phyloP scores from a whole-genome alignment of 768 basidiomycete genomes.

The Agrocybe chaxingu region DNA sequence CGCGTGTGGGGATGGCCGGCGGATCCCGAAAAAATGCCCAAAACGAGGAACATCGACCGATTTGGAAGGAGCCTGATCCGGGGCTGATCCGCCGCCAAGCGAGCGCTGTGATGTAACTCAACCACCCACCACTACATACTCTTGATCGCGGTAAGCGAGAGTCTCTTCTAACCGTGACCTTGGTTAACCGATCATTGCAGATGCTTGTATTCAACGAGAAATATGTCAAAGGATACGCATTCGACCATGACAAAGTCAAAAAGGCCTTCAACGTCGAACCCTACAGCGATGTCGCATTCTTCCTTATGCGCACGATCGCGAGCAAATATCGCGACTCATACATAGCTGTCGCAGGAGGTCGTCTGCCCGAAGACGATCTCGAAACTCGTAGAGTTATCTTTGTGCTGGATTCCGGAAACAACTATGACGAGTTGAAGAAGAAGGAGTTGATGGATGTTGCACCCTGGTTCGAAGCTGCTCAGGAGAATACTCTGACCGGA shows the following conservation, averaged over 20 bases:
- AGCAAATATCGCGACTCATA: not conserved
- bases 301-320: not conserved
- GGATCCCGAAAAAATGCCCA: too few relatives aligned
- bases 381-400: conserved; percentile 2
- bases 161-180: not conserved
- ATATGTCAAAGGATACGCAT: conserved; percentile 4
- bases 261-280: not conserved
- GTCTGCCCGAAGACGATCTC: conserved; percentile 3
- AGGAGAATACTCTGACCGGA: conserved; percentile 3
- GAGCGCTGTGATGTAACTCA: too few relatives aligned
- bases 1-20: too few relatives aligned
- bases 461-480: not conserved
- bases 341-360: not conserved
- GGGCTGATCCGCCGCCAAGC: too few relatives aligned
- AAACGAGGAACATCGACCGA: too few relatives aligned
- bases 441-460: conserved; percentile 5
- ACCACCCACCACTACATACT: too few relatives aligned
- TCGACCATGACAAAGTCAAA: conserved; percentile 3
- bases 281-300: not conserved
- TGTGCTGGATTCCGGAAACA: conserved; percentile 5
- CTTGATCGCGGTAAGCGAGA: not conserved
- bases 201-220: conserved; percentile 5
- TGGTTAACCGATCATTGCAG: conserved; percentile 1
- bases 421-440: conserved; percentile 6
- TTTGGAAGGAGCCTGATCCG: too few relatives aligned